Evolutionary conservation across 257 asterid species (phyloP).

Genomic region (Solanum bulbocastanum): DNA sequence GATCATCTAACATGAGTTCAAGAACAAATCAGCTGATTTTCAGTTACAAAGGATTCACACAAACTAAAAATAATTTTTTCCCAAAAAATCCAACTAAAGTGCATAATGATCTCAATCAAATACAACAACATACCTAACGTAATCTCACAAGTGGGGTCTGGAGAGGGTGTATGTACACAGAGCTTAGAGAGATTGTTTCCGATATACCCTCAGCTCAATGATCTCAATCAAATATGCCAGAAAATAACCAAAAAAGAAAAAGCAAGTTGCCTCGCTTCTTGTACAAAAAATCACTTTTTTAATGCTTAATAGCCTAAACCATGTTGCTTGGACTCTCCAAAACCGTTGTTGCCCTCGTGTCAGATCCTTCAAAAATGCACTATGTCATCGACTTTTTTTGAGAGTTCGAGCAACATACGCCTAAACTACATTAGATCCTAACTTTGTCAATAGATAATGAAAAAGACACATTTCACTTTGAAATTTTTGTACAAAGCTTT

Average conservation of each 20-base stretch:
- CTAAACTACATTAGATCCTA: slow-evolving; percentile 19
- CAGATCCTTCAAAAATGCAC: neutral
- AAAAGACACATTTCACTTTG: slow-evolving; percentile 46
- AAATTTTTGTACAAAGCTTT: slow-evolving; percentile 30
- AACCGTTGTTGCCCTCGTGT: neutral
- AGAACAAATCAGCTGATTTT: neutral
- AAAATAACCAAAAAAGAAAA: neutral
- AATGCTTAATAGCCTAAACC: neutral
- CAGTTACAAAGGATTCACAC: neutral
- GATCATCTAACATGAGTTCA: neutral
- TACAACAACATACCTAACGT: neutral
- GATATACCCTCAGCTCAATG: neutral
- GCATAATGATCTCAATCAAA: neutral
- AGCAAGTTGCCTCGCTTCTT: neutral
- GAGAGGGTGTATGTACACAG: neutral
- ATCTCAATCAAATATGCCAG: neutral
- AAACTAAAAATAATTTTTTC: neutral
- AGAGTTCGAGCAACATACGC: neutral
- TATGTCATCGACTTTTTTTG: neutral
- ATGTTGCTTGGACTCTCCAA: neutral
- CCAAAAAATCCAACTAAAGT: neutral
- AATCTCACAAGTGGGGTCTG: neutral
- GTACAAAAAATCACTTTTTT: neutral
- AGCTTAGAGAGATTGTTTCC: neutral
- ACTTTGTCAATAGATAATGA: slow-evolving; percentile 39